Percentiles rank a stretch among this genome's conserved stretches.
Conservation (phyloP, 371 early-diverging fungal species). For the Actinomucor elegans region DNA sequence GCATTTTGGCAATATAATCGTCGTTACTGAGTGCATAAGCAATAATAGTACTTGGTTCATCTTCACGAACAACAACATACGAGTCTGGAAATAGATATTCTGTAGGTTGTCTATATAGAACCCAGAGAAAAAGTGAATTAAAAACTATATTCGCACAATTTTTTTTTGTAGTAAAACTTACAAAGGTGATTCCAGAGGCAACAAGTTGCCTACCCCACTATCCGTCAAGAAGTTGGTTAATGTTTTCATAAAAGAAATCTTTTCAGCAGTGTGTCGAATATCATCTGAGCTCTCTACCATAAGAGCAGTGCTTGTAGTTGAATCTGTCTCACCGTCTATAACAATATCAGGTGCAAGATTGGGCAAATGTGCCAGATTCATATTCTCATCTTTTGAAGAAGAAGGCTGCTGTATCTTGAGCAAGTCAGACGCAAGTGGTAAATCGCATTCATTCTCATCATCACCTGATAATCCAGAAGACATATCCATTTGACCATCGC, state of each 20-base stretch:
- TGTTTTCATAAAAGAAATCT: slow-evolving; percentile 76
- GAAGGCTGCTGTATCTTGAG: slow-evolving; percentile 21
- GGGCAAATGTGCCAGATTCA: slow-evolving; percentile 3
- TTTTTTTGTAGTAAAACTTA: too few species aligned
- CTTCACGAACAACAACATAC: slow-evolving; percentile 84
- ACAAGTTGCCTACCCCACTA: slow-evolving; percentile 54
- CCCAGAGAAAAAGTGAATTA: neutral
- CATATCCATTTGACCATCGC: slow-evolving; percentile 21
- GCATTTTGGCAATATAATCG: slow-evolving; percentile 49
- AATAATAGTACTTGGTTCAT: slow-evolving; percentile 94
- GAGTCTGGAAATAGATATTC: slow-evolving; percentile 91
- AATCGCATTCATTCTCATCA: slow-evolving; percentile 12
- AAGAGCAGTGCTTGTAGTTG: neutral
- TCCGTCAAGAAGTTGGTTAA: slow-evolving; percentile 78
- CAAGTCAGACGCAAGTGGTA: slow-evolving; percentile 36
- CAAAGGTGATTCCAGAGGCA: slow-evolving; percentile 76
- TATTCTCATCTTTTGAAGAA: neutral
- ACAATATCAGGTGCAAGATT: slow-evolving; percentile 23
- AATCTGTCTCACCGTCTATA: neutral
- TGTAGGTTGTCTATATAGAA: slow-evolving; percentile 48
- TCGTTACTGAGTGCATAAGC: slow-evolving; percentile 77
- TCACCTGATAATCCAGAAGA: slow-evolving; percentile 20
- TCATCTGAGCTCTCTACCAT: slow-evolving; percentile 12
- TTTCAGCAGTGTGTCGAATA: slow-evolving; percentile 29
- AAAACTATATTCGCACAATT: too few species aligned